Base-by-base conservation (phyloP, 257 asterid genomes). In the Osmanthus fragrans region DNA sequence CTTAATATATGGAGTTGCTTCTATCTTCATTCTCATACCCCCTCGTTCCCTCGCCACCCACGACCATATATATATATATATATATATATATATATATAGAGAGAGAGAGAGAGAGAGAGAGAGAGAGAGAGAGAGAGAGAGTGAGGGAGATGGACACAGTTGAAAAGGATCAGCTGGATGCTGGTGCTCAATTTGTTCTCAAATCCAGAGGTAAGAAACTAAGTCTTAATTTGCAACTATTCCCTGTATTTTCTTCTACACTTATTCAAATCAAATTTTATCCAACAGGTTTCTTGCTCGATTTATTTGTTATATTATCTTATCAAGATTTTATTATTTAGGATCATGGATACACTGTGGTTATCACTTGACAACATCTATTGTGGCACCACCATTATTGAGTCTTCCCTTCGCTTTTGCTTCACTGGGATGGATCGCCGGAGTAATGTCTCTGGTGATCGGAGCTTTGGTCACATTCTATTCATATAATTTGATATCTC, bases 301-400 rank as follows among this genome's bases (percentile, higher is more conserved):
- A 42, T 42, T 42, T 3, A 42, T 42, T 42, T 42, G 4, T 42
- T 42, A 42, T 42, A 10, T 40, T 40, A 10, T 2, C 4, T 40
- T 11, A 40, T 40, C 3, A 3, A 40, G 16, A 40, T 42, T 11
- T 42, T 42, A 12, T 10, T 58, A 58, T 58, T 37, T 73, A 93
- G 98, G 98, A 66, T 85, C 97, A 49, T 94, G 97, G 97, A 73
- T 89, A 71, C 98, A 94, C 37, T 71, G 94, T 64, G 98, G 97
- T 2, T 94, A 91, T 77, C 98, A 94, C 73, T 82, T 92, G 88
- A 83, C 97, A n/a, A 90, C 98, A 36, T 91, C 98, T 9, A 91
- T 92, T 29, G 97, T 92, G n/a, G 97, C 96, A 7, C 97, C 97
- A 0, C 49, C 97, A n/a, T 27, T 94, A 33, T 45, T 94, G 76